Base-by-base conservation (phyloP, 2,329 filamentous ascomycete genomes). In the Aureobasidium lini region DNA sequence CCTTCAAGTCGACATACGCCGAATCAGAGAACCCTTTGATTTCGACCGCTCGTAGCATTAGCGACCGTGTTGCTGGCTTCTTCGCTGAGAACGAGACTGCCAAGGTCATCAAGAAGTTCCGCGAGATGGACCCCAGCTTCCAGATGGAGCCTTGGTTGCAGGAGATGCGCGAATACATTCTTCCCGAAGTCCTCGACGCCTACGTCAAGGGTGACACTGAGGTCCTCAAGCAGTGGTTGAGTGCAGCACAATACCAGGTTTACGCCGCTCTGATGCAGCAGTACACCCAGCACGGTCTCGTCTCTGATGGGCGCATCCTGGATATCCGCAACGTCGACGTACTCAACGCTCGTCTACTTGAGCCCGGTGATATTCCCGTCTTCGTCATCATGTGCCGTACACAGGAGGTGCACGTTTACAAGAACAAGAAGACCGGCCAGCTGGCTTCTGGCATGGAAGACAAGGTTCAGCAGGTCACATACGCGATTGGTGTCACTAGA, bases 31-130 rank as follows among this genome's bases (percentile, higher is more conserved):
- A 99, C 73, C 93, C 94, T 6, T 81, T 99, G 44, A 90, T 99
- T 64, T 89, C 86, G 48, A 97, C 93, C 0, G 94, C 92, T 1
- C 88, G 94, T 70, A 91, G 90, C 72, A 96, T 99, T 66, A 93
- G 92, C 34, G 94, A 99, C 73, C 85, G 88, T 60, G 85, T 99
- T 40, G 90, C 89, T 48, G 91, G 94, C 31, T 99, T 96, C 78
- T 99, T 99, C 66, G 94, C 94, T 63, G 94, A 99, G 75, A 99
- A 97, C 73, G 94, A 99, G 78, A 96, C 91, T 0, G 94, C 94
- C 32, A 88, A 87, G 82, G 94, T 99, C 37, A 95, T 97, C 78
- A 97, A 96, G 79, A 95, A 93, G 74, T 95, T 99, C 81, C 87
- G 93, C 48, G 84, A 92, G 67, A 96, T 97, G 84, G 94, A 99